Evolutionary conservation across 2,329 filamentous ascomycete species (phyloP).

Genomic region (Ophidiomyces ophidiicola): DNA sequence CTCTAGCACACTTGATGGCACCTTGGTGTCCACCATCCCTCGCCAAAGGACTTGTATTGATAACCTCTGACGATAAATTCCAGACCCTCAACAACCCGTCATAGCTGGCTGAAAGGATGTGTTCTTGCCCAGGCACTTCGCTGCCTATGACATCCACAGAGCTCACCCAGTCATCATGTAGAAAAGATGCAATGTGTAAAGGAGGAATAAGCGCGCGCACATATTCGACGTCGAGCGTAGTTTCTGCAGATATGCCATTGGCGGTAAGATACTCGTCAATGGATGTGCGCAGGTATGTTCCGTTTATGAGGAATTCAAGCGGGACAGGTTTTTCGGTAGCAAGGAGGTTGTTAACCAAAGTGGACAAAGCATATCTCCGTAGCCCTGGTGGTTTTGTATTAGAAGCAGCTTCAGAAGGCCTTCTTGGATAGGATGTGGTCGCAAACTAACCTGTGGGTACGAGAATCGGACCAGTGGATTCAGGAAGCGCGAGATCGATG

Average conservation of each 20-base stretch:
- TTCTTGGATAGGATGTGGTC: too few species aligned
- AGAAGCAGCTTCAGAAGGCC: neutral
- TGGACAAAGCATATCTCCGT: slow-evolving; percentile 49
- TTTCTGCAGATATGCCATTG: slow-evolving; percentile 80
- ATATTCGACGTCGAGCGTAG: slow-evolving; percentile 79
- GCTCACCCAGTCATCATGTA: slow-evolving; percentile 96
- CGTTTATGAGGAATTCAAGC: slow-evolving; percentile 90
- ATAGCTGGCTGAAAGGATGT: slow-evolving; percentile 84
- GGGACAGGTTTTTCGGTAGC: slow-evolving; percentile 41
- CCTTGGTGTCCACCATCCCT: slow-evolving; percentile 61
- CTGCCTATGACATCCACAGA: slow-evolving; percentile 67
- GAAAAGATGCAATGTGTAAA: slow-evolving; percentile 76
- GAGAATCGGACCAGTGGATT: slow-evolving; percentile 44
- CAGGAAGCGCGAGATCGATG: slow-evolving; percentile 42
- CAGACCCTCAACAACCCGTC: slow-evolving; percentile 82
- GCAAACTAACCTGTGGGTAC: slow-evolving; percentile 49
- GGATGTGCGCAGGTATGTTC: slow-evolving; percentile 76
- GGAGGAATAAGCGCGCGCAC: slow-evolving; percentile 84
- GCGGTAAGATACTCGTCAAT: slow-evolving; percentile 80
- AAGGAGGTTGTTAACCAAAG: slow-evolving; percentile 50
- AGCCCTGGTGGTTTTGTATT: slow-evolving; percentile 32
- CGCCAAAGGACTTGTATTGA: slow-evolving; percentile 60
- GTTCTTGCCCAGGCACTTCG: slow-evolving; percentile 52
- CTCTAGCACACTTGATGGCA: slow-evolving; percentile 70
- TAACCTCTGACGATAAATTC: slow-evolving; percentile 74